Base-by-base conservation (phyloP, 441 rosid species). In the Populus hybrid region DNA sequence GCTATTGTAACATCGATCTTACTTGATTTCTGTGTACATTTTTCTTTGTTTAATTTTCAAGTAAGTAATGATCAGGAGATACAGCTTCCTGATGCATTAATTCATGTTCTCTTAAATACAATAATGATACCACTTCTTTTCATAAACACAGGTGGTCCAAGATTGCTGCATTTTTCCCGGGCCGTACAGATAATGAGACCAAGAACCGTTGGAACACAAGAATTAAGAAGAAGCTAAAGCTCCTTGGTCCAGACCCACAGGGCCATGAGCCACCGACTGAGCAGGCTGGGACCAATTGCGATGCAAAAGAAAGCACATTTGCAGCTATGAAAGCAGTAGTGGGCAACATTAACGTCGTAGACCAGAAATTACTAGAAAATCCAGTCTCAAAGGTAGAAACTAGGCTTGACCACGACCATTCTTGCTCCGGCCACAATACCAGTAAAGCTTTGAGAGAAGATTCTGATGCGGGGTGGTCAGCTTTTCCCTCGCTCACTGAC, bases 121-220 rank as follows among this genome's bases (percentile, higher is more conserved):
- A 14, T 50, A 38, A 2, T 38, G n/a, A 16, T 14, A 1, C 1
- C 8, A 16, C 57, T 50, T 5, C 57, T 50, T 50, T 50, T 50
- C 1, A 18, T 0, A 18, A 54, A 6, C 42, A 46, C 69, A 79
- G 81, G 81, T 79, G 81, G 81, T 79, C 81, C 16, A 74, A 69
- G 40, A 79, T 79, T 69, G 81, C 81, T 26, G 67, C 81, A 79
- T 26, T 69, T 59, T 74, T 79, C 14, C 81, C 81, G 20, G 77
- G 81, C 6, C 68, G 77, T 24, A 79, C 81, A 3, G 81, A 78
- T n/a, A 78, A 79, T 59, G 81, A 79, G 64, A 79, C 69, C 23
- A 79, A 79, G 64, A 79, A 79, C 50, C 78, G 69, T 2, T 79
- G 81, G 81, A 79, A 79, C 36, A 79, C 81, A 3, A 79, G 78